phyloP scores from a whole-genome alignment of 495 filamentous ascomycete genomes.

The Xylaria palmicola region DNA sequence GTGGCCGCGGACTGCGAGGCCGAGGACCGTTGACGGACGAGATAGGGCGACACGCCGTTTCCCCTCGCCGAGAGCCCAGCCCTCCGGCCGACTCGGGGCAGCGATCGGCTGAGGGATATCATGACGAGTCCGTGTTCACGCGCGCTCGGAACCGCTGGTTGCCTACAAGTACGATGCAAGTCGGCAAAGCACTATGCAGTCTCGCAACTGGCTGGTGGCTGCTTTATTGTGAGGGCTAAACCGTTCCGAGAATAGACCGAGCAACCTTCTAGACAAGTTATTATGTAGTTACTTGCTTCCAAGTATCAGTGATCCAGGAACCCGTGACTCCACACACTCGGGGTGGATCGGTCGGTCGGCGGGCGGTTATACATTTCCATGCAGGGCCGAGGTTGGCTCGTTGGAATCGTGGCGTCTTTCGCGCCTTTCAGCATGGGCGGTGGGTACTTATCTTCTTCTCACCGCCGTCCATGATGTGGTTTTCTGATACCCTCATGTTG shows the following conservation, averaged over 20 bases:
- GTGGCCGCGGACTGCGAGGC: neutral
- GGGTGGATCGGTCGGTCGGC: neutral
- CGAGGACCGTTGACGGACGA: conserved; percentile 10
- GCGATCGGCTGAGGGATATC: conserved; percentile 3
- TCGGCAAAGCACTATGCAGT: too few species aligned
- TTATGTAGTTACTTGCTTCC: too few species aligned
- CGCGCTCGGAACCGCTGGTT: neutral
- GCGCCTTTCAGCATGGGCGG: too few species aligned
- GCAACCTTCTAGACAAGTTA: too few species aligned
- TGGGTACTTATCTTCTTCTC: too few species aligned
- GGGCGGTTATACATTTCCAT: neutral
- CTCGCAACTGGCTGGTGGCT: neutral
- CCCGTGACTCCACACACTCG: neutral
- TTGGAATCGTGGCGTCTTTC: too few species aligned
- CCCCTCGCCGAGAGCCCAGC: neutral
- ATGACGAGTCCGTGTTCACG: neutral
- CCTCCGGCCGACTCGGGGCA: neutral
- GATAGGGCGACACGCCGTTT: neutral
- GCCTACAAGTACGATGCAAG: too few species aligned
- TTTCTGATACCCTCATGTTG: too few species aligned
- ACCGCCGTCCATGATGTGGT: too few species aligned
- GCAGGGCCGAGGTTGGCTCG: neutral
- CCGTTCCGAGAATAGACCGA: too few species aligned
- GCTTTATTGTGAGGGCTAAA: too few species aligned
- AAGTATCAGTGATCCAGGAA: too few species aligned